A percentile compares a stretch with the other conserved stretches of the same genome.
phyloP scores from a whole-genome alignment of 2,329 filamentous ascomycete species.

The Alternaria postmessia region DNA sequence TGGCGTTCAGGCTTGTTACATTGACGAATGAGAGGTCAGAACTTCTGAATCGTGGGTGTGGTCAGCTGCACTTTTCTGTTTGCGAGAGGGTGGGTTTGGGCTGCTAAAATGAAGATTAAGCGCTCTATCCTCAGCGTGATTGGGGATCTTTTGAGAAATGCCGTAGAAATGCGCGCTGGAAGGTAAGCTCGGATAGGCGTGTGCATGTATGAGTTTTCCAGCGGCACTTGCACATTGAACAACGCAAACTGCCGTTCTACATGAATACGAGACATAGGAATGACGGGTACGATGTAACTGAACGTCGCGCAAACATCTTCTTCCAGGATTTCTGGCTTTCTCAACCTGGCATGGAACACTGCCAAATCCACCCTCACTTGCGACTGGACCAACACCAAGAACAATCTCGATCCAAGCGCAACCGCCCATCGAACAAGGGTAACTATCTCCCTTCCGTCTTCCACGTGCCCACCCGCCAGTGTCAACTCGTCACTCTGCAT shows the following conservation, averaged over 20 bases:
- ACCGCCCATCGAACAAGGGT: not conserved
- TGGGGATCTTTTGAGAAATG: conserved; percentile 6
- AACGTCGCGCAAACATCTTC: not conserved
- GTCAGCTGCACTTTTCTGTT: conserved; percentile 22
- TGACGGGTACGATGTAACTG: not conserved
- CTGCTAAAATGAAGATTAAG: conserved; percentile 10
- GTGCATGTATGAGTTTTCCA: not conserved
- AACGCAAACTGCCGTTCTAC: conserved; percentile 2
- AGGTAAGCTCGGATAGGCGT: not conserved
- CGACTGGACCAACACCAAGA: not conserved
- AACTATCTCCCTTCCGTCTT: not conserved
- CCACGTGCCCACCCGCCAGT: conserved; percentile 5
- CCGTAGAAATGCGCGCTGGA: not conserved
- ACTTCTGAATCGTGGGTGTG: conserved; percentile 14
- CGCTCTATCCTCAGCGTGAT: conserved; percentile 4
- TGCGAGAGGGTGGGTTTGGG: conserved; percentile 18
- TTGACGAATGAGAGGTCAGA: conserved; percentile 12
- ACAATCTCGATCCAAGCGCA: conserved; percentile 8
- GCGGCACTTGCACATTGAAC: not conserved
- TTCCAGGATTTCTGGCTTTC: not conserved
- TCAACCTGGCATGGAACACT: not conserved
- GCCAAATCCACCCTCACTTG: not conserved
- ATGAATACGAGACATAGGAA: not conserved
- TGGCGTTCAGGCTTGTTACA: not conserved
- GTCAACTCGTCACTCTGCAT: conserved; percentile 12